phyloP scores from a whole-genome alignment of 352 stramenopile species.

The Chrysophaeum taylorii region DNA sequence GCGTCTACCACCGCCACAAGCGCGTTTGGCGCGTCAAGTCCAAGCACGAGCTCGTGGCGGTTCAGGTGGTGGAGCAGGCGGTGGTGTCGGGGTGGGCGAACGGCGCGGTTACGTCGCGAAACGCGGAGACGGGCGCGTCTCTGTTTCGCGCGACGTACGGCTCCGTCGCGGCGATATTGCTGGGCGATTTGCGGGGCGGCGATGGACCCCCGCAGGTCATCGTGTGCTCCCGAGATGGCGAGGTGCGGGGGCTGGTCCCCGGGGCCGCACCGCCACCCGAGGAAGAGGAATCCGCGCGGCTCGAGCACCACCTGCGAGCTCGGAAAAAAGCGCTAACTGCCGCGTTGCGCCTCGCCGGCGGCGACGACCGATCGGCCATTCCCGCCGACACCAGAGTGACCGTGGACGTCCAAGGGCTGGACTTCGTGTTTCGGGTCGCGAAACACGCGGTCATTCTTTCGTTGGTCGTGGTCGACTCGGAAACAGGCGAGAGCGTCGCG shows the following conservation, averaged over 20 bases:
- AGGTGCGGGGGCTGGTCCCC: conserved; percentile 39
- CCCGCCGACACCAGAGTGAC: conserved; percentile 30
- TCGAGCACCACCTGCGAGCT: conserved; percentile 26
- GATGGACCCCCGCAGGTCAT: conserved; percentile 73
- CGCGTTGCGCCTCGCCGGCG: conserved; percentile 61
- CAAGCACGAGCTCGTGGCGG: conserved; percentile 51
- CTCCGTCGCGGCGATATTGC: conserved; percentile 53
- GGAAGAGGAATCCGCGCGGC: neutral
- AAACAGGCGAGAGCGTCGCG: conserved; percentile 27
- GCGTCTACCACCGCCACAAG: conserved; percentile 65
- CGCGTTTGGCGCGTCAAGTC: conserved; percentile 79
- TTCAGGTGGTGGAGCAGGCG: conserved; percentile 64
- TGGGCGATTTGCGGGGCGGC: conserved; percentile 70
- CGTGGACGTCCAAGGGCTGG: no score
- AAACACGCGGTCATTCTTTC: conserved; percentile 39
- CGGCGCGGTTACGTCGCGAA: conserved; percentile 58
- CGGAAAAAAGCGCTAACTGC: conserved; percentile 55
- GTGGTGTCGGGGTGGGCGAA: conserved; percentile 76
- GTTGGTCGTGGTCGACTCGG: no score
- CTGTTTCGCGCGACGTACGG: conserved; percentile 66
- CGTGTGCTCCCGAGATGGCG: conserved; percentile 60
- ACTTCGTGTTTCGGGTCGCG: no score
- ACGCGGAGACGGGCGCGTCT: conserved; percentile 59
- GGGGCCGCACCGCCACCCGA: neutral
- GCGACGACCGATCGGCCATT: conserved; percentile 23